Evolutionary conservation across 2,329 filamentous ascomycete species (phyloP), one percentile per base, ranked within the genome.

Genomic region (Neonectria sp.): DNA sequence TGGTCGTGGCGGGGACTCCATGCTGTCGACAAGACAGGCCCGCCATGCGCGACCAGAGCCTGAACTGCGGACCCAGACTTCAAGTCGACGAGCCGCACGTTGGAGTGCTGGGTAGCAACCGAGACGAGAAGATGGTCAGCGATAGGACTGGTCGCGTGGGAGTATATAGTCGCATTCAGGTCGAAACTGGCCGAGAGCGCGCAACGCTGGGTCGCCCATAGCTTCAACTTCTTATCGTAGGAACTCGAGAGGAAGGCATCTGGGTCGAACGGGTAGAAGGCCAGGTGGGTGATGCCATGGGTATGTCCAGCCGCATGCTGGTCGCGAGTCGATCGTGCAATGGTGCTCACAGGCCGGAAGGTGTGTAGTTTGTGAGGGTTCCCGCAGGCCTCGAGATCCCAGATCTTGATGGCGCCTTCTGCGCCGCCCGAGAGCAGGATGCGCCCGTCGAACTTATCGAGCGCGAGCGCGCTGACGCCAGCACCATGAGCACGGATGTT

Each of bases 1-100:
- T 97, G 89, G 53, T 95, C 93, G 55, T 92, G 86, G 6, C 89
- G 88, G 0, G 95, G 95, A 63, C 93, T 95, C 96, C 96, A 98
- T 4, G 90, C 87, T 1, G 93, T 85, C 0, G 91, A 88, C 6
- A 94, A 82, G 1, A 94, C 87, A 6, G 91, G 89, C 0, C 90
- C 90, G 43, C 89, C 88, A 69, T 93, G 91, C 0, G 92, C 91
- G 2, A 91, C 86, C 33, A 95, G 84, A 1, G 91, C 89, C 76
- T 95, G 92, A 2, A 92, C 91, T 55, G 81, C 80, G 17, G 94
- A 88, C 3, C 94, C 94, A 1, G 95, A 95, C 59, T 93, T 92
- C 37, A 98, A 86, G 77, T 98, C 95, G 6, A 98, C 90, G 7
- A 98, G 88, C 17, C 95, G 91, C 15, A 97, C 92, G 29, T 93